Base-by-base conservation (phyloP, 768 basidiomycete species). In the Boletus bicolor region DNA sequence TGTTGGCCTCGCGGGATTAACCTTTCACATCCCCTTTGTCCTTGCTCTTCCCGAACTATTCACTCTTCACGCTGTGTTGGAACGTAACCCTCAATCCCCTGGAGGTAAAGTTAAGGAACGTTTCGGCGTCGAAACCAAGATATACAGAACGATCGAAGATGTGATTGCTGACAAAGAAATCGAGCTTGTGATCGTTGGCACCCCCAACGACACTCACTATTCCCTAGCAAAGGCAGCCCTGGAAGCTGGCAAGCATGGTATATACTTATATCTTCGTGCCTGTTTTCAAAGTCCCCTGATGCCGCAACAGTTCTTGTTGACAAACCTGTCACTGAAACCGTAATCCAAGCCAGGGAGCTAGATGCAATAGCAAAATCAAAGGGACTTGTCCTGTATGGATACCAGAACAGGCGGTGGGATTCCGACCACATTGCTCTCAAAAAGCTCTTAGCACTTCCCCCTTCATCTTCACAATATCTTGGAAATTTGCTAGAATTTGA, bases 21-120 rank as follows among this genome's bases (percentile, higher is more conserved):
- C 87, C 3, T 93, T 94, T 73, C 92, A 94, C 69, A 64, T 86
- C 54, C 91, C 92, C 0, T 88, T 92, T 69, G 73, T 94, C 54
- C 80, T 86, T 52, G 82, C 88, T 3, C 76, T 88, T 19, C 86
- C 89, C 0, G 75, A 87, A 26, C 71, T 82, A 47, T 92, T 91
- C 76, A 80, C 73, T 9, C 80, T 93, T 36, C 78, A 85, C 61
- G 80, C 89, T n/a, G 85, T 92, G 46, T 76, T 91, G 55, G 85
- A 91, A 68, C 79, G 90, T 49, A 86, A 84, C 62, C 87, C 90
- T 1, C 66, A 74, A 34, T 68, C 78, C 0, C 74, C 78, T 32
- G 82, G 83, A 7, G 86, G 86, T 37, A 86, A 84, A 65, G 81
- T 89, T 1, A 76, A 83, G 21, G 82, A 82, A 34, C 77, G 82